Conservation (phyloP, 805 yeast genomes). For the Sungouiella thailandica region DNA sequence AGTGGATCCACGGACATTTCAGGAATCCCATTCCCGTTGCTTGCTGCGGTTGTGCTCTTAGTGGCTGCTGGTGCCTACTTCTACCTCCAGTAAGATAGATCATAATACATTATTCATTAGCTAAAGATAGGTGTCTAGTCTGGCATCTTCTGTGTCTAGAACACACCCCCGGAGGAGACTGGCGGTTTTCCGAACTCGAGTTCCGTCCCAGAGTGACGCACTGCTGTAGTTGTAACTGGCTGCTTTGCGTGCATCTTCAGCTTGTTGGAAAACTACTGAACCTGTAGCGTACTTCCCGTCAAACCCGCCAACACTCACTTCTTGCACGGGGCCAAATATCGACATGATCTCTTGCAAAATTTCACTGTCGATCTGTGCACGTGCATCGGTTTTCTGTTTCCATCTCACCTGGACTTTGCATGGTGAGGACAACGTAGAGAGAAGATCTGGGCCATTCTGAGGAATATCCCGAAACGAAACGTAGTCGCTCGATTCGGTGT, state of each 20-base stretch:
- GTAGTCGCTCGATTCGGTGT: constrained; percentile 8
- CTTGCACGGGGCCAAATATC: constrained; percentile 39
- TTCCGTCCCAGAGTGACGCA: constrained; percentile 43
- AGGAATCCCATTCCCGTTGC: constrained; percentile 15
- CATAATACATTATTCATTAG: not conserved
- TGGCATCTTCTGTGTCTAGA: not conserved
- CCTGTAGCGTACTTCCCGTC: constrained; percentile 36
- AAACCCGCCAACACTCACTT: constrained; percentile 2
- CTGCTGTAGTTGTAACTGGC: constrained; percentile 39
- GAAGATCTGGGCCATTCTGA: constrained; percentile 3
- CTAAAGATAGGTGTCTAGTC: not conserved
- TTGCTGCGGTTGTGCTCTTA: constrained; percentile 15
- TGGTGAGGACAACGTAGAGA: constrained; percentile 4
- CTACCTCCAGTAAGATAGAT: constrained; percentile 10
- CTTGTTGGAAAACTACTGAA: constrained; percentile 23
- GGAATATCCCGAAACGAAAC: constrained; percentile 18
- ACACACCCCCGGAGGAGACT: constrained; percentile 40
- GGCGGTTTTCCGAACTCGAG: constrained; percentile 40
- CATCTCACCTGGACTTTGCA: constrained; percentile 34
- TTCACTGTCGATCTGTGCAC: constrained; percentile 24
- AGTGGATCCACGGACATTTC: constrained; percentile 8
- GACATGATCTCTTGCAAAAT: constrained; percentile 37
- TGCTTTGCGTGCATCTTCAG: constrained; percentile 30
- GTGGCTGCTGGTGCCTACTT: constrained; percentile 17
- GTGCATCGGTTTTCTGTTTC: constrained; percentile 38